These are phyloP conservation scores for Aphanomyces euteiches DNA, from an alignment of 352 stramenopile genomes.

Conservation along the genomic window DNA sequence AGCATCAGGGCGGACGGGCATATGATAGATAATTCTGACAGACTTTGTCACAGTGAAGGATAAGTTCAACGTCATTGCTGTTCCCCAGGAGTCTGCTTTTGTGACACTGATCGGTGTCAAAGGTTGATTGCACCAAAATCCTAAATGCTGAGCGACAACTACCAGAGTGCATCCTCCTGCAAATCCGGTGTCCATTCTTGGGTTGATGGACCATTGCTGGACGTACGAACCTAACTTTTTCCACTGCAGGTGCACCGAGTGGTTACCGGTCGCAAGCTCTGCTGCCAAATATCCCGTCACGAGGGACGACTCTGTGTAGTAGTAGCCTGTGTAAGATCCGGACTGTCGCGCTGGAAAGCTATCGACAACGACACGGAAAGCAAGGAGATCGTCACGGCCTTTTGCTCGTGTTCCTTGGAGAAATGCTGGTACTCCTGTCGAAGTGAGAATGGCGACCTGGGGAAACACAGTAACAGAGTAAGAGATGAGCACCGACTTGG, in stretches of 20 bases:
- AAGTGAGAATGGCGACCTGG: background rate
- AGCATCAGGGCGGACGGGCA: constrained; percentile 8
- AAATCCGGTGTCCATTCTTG: constrained; percentile 15
- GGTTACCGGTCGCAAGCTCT: constrained; percentile 20
- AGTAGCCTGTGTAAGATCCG: constrained; percentile 17
- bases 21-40: constrained; percentile 18
- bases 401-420: constrained; percentile 2
- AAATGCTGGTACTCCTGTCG: constrained; percentile 11
- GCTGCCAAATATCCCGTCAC: constrained; percentile 15
- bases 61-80: constrained; percentile 8
- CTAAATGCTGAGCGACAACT: constrained; percentile 15
- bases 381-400: constrained; percentile 18
- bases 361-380: constrained; percentile 25
- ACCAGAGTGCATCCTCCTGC: constrained; percentile 25
- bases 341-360: constrained; percentile 7
- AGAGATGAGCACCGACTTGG: constrained; percentile 15
- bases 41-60: background rate
- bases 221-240: constrained; percentile 22
- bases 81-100: background rate
- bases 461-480: constrained; percentile 26
- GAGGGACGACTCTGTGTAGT: constrained; percentile 12
- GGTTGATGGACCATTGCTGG: constrained; percentile 17
- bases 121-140: constrained; percentile 16
- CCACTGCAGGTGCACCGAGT: constrained; percentile 22
- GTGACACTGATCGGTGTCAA: background rate